Evolutionary conservation across 768 basidiomycete species (phyloP).

Genomic region (Tephrocybe sp.): DNA sequence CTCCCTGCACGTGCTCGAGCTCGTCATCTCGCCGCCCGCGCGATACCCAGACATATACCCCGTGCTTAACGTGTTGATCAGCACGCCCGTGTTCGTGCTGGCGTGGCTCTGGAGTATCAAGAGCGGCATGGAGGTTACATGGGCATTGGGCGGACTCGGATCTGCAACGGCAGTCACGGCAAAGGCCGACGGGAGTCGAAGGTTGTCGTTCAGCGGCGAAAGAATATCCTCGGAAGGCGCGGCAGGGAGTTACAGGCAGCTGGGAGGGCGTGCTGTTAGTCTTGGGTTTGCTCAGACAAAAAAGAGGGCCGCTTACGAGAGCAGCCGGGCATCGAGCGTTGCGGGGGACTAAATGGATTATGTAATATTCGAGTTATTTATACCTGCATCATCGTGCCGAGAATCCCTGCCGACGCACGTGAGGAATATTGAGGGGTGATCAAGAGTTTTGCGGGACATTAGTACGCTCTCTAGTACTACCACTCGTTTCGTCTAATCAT

Average conservation of each 20-base stretch:
- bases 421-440: too few relatives aligned
- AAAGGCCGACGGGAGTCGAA: constrained; percentile 9
- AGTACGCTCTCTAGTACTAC: too few relatives aligned
- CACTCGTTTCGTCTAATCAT: too few relatives aligned
- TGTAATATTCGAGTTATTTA: constrained; percentile 5
- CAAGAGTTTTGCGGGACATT: too few relatives aligned
- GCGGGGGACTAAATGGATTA: constrained; percentile 1
- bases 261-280: constrained; percentile 24
- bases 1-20: constrained; percentile 64
- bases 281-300: constrained; percentile 9
- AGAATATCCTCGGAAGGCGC: constrained; percentile 2
- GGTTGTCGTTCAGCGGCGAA: constrained; percentile 7
- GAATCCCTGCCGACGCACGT: too few relatives aligned
- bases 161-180: neutral
- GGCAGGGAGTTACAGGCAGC: constrained; percentile 16
- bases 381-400: neutral
- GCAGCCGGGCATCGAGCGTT: constrained; percentile 13
- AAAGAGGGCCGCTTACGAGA: constrained; percentile 6
- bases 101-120: constrained; percentile 92
- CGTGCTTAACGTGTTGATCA: constrained; percentile 81
- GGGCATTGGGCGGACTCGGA: constrained; percentile 69
- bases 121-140: constrained; percentile 74
- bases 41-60: constrained; percentile 85
- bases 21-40: constrained; percentile 58
- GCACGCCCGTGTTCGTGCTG: constrained; percentile 76